Percentiles rank a stretch among this genome's conserved stretches.
Evolutionary conservation across 108 stramenopile genomes (phyloP).

Genomic region (Fistulifera pelliculosa): DNA sequence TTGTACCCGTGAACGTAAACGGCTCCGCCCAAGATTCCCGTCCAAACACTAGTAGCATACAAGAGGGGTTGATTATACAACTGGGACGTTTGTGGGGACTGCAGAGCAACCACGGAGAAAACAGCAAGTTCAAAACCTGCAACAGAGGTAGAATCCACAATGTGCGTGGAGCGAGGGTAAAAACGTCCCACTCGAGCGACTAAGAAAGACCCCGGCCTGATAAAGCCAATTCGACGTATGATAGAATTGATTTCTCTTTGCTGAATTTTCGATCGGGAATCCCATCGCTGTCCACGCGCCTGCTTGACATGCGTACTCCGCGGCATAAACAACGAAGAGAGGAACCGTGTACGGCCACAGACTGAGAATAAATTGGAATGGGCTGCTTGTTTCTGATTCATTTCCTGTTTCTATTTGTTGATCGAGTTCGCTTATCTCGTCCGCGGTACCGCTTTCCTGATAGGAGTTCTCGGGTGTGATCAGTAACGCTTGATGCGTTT

Average conservation of each 20-base stretch:
- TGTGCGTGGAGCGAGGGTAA: conserved; percentile 29
- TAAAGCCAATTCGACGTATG: conserved; percentile 70
- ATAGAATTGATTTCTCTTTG: conserved; percentile 50
- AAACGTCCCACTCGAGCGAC: conserved; percentile 49
- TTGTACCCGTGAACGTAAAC: conserved; percentile 74
- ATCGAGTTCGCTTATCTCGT: too few species aligned
- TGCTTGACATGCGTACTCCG: conserved; percentile 58
- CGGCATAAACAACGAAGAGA: conserved; percentile 65
- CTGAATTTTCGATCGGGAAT: conserved; percentile 44
- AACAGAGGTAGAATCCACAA: conserved; percentile 67
- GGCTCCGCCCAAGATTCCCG: conserved; percentile 67
- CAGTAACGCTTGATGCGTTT: too few species aligned
- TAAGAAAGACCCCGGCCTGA: conserved; percentile 71
- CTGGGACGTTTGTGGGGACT: neutral
- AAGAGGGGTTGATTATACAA: conserved; percentile 12
- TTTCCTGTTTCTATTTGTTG: conserved; percentile 7
- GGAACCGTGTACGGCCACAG: conserved; percentile 68
- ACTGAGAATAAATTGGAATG: conserved; percentile 20
- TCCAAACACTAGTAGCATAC: conserved; percentile 40
- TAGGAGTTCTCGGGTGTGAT: too few species aligned
- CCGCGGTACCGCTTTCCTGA: too few species aligned
- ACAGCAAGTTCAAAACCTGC: conserved; percentile 48
- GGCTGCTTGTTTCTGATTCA: conserved; percentile 26
- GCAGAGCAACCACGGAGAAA: conserved; percentile 31
- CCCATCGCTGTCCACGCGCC: conserved; percentile 78